phyloP scores from a whole-genome alignment of 108 stramenopile species.

The Skeletonema menzelii region DNA sequence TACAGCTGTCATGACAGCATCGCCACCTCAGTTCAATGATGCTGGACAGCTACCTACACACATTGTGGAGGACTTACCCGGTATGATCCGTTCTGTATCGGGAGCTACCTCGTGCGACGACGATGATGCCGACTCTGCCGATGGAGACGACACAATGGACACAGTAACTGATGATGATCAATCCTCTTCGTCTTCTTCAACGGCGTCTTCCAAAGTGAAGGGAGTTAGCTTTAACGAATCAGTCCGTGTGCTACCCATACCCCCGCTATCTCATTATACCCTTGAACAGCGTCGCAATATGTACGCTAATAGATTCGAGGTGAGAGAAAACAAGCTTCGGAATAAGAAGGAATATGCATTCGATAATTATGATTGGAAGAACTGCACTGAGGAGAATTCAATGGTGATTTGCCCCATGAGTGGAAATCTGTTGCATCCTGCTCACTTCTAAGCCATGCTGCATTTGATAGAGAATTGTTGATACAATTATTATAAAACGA shows the following conservation, averaged over 20 bases:
- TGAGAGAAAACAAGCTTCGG: constrained; percentile 38
- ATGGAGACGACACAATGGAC: not conserved
- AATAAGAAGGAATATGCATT: constrained; percentile 50
- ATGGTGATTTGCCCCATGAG: constrained; percentile 24
- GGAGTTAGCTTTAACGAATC: constrained; percentile 39
- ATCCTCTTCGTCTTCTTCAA: not conserved
- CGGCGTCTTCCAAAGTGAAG: not conserved
- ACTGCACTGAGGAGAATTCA: constrained; percentile 44
- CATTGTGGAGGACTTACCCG: not conserved
- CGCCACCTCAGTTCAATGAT: not conserved
- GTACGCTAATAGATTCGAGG: constrained; percentile 42
- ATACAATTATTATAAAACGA: not conserved
- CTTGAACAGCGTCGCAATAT: constrained; percentile 19
- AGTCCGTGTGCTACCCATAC: constrained; percentile 39
- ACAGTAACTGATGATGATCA: not conserved
- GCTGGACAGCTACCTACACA: not conserved
- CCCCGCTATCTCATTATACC: constrained; percentile 20
- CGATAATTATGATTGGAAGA: constrained; percentile 49
- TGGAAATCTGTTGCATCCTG: constrained; percentile 46
- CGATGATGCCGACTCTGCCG: not conserved
- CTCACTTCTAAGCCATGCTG: constrained; percentile 5
- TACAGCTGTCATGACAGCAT: constrained; percentile 1
- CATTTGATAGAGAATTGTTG: not conserved
- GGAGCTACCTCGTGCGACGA: not conserved
- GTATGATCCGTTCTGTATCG: not conserved